Percentiles rank a stretch among this genome's conserved stretches.
Evolutionary conservation across 345 rosid genomes (phyloP).

Genomic region (Citrus trifoliata): DNA sequence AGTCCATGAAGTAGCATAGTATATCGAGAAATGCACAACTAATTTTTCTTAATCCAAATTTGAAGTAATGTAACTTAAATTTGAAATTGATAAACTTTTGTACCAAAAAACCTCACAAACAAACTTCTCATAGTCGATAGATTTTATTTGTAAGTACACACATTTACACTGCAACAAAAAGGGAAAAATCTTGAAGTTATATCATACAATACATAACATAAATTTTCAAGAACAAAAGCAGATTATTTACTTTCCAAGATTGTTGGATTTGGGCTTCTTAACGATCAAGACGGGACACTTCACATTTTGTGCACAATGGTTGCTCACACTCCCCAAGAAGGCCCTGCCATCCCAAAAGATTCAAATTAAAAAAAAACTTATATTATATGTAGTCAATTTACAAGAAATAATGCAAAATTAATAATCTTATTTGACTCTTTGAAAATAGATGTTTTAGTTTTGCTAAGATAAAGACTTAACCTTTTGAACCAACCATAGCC

Average conservation of each 20-base stretch:
- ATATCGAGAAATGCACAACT: no score
- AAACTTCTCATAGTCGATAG: background rate
- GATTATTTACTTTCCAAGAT: background rate
- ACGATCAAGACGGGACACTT: slow-evolving; percentile 63
- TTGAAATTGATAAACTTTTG: background rate
- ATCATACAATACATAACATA: background rate
- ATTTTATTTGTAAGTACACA: no score
- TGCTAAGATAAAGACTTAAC: background rate
- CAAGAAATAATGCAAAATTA: no score
- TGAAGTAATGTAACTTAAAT: background rate
- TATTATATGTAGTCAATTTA: no score
- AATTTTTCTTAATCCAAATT: background rate
- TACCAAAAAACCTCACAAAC: background rate
- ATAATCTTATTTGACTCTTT: no score
- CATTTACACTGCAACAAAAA: background rate
- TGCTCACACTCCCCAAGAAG: slow-evolving; percentile 66
- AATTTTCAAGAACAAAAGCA: background rate
- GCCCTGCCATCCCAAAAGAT: slow-evolving; percentile 26
- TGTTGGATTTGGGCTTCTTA: slow-evolving; percentile 46
- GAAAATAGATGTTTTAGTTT: no score
- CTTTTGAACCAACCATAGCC: slow-evolving; percentile 64
- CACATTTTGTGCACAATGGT: slow-evolving; percentile 58
- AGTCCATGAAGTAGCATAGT: no score
- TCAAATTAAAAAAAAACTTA: background rate
- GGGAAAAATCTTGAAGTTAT: background rate